Conservation (phyloP, 2,329 filamentous ascomycete genomes). For the Bertia moriformis region DNA sequence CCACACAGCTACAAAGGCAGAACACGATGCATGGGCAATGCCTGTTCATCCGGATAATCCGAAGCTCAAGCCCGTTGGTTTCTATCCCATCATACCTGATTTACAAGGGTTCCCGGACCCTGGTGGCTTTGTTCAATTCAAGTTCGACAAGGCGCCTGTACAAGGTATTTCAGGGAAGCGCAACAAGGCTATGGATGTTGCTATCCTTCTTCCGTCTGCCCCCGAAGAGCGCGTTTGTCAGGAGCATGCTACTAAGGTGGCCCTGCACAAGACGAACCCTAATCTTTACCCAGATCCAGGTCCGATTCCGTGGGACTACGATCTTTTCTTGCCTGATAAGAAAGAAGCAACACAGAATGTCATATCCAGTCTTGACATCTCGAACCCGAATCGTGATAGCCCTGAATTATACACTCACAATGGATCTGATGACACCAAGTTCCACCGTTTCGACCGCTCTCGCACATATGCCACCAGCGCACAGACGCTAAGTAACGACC, state of each 20-base stretch:
- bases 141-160: slow-evolving; percentile 45
- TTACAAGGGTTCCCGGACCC: slow-evolving; percentile 42
- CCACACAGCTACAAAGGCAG: slow-evolving; percentile 33
- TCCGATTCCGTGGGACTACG: slow-evolving; percentile 38
- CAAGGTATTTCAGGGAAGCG: slow-evolving; percentile 27
- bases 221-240: slow-evolving; percentile 29
- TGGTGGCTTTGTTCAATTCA: slow-evolving; percentile 42
- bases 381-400: slow-evolving; percentile 35
- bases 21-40: slow-evolving; percentile 41
- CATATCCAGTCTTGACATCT: slow-evolving; percentile 36
- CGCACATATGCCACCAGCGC: slow-evolving; percentile 45
- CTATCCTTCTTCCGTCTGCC: slow-evolving; percentile 33
- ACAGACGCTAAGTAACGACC: slow-evolving; percentile 31
- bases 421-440: slow-evolving; percentile 22
- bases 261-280: slow-evolving; percentile 31
- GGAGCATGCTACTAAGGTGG: slow-evolving; percentile 28
- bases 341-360: slow-evolving; percentile 29
- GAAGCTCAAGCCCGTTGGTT: slow-evolving; percentile 38
- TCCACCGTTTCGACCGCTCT: slow-evolving; percentile 38
- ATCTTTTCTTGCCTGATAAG: slow-evolving; percentile 39
- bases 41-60: slow-evolving; percentile 44
- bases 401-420: slow-evolving; percentile 30
- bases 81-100: slow-evolving; percentile 46
- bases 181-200: slow-evolving; percentile 44
- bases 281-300: slow-evolving; percentile 31